A percentile compares a stretch with the other conserved stretches of the same genome.
phyloP scores from a whole-genome alignment of 352 stramenopile species.

The Pythium scleroteichum region DNA sequence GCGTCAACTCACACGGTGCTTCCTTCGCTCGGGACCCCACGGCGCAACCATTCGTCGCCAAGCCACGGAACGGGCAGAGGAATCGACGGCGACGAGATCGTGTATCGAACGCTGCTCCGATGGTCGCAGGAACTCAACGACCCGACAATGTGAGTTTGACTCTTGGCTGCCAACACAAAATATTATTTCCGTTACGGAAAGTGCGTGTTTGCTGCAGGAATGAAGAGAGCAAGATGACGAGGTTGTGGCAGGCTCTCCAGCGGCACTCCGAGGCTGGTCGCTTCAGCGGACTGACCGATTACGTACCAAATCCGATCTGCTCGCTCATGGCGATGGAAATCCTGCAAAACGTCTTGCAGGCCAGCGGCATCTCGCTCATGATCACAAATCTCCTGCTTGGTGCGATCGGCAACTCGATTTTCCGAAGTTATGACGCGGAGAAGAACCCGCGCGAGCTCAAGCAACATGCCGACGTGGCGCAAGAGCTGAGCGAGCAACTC shows the following conservation, averaged over 20 bases:
- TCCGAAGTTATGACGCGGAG: conserved; percentile 44
- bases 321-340: conserved; percentile 58
- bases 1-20: background rate
- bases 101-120: conserved; percentile 21
- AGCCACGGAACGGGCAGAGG: background rate
- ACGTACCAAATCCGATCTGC: conserved; percentile 54
- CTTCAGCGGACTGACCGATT: conserved; percentile 30
- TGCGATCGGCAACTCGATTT: conserved; percentile 66
- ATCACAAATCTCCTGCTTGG: conserved; percentile 50
- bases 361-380: conserved; percentile 39
- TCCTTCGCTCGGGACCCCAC: conserved; percentile 1
- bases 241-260: conserved; percentile 58
- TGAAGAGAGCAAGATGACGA: conserved; percentile 50
- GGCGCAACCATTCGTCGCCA: conserved; percentile 2
- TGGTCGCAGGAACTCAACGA: conserved; percentile 20
- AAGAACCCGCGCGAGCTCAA: conserved; percentile 36
- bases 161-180: background rate
- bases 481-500: conserved; percentile 26
- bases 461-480: conserved; percentile 45
- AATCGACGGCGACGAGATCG: conserved; percentile 21
- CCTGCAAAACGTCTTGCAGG: conserved; percentile 33
- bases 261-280: conserved; percentile 59
- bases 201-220: conserved; percentile 15
- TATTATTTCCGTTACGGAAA: background rate
- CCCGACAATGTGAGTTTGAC: conserved; percentile 17